Conservation (phyloP, 768 basidiomycete genomes). For the Boletus tylopilopsis region DNA sequence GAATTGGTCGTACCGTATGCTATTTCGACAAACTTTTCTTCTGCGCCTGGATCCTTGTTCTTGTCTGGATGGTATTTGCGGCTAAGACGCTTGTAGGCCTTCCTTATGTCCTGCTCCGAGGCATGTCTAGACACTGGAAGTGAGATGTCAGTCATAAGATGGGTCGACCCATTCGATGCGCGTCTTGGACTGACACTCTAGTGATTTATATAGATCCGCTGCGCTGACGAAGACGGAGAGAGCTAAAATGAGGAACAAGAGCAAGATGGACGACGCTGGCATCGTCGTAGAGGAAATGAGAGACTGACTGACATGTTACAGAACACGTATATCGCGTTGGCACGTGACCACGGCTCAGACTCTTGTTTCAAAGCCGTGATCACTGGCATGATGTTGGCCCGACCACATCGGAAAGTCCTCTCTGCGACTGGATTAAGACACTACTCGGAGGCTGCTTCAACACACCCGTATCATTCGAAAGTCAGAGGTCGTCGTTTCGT, state of each 20-base stretch:
- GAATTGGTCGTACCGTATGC: conserved; percentile 62
- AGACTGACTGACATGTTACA: background rate
- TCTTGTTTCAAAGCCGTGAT: background rate
- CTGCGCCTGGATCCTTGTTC: conserved; percentile 80
- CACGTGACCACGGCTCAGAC: conserved; percentile 25
- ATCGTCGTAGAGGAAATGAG: conserved; percentile 14
- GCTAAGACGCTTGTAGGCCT: conserved; percentile 88
- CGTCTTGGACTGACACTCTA: conserved; percentile 65
- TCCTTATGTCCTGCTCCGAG: conserved; percentile 84
- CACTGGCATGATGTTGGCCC: conserved; percentile 16
- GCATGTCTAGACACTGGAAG: conserved; percentile 65
- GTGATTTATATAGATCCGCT: conserved; percentile 75
- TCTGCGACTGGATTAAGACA: conserved; percentile 5
- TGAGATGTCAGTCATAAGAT: conserved; percentile 22
- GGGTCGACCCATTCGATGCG: conserved; percentile 18
- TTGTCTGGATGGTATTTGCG: conserved; percentile 94
- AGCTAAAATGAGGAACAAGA: conserved; percentile 28
- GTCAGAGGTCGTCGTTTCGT: conserved; percentile 34
- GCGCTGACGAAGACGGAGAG: conserved; percentile 39
- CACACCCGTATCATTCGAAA: conserved; percentile 32
- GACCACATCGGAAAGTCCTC: conserved; percentile 2
- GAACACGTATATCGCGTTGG: conserved; percentile 28
- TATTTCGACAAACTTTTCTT: conserved; percentile 86
- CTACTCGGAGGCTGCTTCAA: conserved; percentile 17
- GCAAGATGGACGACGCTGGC: conserved; percentile 25